Percentiles rank a stretch among this genome's conserved stretches.
These are phyloP conservation scores for Colletotrichum sublineola DNA, from an alignment of 2,329 filamentous ascomycete species.

Conservation along the genomic window DNA sequence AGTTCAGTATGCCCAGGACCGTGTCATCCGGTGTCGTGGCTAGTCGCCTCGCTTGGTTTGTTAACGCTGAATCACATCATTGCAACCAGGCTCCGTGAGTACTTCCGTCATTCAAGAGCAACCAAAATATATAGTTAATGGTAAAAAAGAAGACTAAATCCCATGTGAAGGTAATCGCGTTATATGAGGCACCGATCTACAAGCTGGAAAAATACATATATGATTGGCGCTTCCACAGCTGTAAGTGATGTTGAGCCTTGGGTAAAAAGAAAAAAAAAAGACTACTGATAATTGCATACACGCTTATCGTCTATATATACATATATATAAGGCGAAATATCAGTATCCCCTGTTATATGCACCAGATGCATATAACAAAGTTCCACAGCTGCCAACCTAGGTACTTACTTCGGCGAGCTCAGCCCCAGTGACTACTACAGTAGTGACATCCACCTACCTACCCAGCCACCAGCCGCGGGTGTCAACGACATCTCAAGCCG, in stretches of 20 bases:
- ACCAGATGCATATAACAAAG: neutral
- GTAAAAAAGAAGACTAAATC: too few relatives aligned
- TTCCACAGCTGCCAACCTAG: neutral
- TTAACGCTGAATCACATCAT: too few relatives aligned
- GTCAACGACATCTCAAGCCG: neutral
- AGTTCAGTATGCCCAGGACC: too few relatives aligned
- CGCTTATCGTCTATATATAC: neutral
- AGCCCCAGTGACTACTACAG: neutral
- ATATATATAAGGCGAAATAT: neutral
- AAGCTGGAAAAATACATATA: neutral
- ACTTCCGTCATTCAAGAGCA: too few relatives aligned
- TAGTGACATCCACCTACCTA: conserved; percentile 2
- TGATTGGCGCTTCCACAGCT: neutral
- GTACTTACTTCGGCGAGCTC: neutral
- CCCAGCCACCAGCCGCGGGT: conserved; percentile 32
- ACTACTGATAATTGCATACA: neutral
- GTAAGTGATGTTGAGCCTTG: neutral
- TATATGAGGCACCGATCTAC: too few relatives aligned
- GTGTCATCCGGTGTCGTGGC: too few relatives aligned
- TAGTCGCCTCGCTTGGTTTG: too few relatives aligned
- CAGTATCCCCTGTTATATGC: too few relatives aligned
- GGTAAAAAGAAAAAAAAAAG: neutral
- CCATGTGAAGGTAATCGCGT: too few relatives aligned
- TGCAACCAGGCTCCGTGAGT: too few relatives aligned
- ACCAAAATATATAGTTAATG: too few relatives aligned